These are phyloP conservation scores for Aegilops tauschii DNA, from an alignment of 176 grass and related monocot genomes.

Conservation along the genomic window DNA sequence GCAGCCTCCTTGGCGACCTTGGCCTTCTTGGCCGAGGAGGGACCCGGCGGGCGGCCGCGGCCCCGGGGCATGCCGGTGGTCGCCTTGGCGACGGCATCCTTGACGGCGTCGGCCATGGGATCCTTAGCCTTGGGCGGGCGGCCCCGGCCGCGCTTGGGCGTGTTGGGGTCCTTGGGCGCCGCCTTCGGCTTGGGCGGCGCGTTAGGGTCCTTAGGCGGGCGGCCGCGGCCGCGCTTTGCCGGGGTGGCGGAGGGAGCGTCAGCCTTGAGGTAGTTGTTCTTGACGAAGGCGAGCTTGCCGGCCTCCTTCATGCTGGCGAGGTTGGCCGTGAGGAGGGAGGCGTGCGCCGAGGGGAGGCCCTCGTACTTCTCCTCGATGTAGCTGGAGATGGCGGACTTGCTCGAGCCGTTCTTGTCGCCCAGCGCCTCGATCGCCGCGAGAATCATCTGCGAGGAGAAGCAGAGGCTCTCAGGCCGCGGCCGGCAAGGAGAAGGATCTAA, in stretches of 20 bases:
- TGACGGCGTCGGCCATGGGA: neutral
- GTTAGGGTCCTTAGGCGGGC: slow-evolving; percentile 53
- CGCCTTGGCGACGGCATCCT: slow-evolving; percentile 35
- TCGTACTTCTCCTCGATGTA: slow-evolving; percentile 62
- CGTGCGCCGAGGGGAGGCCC: slow-evolving; percentile 37
- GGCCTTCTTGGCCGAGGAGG: slow-evolving; percentile 41
- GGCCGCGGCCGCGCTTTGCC: slow-evolving; percentile 56
- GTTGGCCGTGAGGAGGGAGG: slow-evolving; percentile 52
- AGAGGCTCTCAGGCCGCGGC: neutral
- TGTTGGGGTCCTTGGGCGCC: slow-evolving; percentile 7
- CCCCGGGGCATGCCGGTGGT: slow-evolving; percentile 44
- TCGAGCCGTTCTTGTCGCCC: slow-evolving; percentile 40
- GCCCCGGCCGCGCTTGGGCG: slow-evolving; percentile 12
- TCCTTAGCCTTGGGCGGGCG: slow-evolving; percentile 55
- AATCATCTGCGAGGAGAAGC: slow-evolving; percentile 54
- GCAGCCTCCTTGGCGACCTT: neutral
- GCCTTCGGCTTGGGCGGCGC: neutral
- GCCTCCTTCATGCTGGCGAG: slow-evolving; percentile 67
- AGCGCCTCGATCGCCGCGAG: slow-evolving; percentile 58
- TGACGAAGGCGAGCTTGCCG: slow-evolving; percentile 51
- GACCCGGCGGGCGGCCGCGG: slow-evolving; percentile 42
- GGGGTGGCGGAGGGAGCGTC: slow-evolving; percentile 22
- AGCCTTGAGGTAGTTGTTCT: slow-evolving; percentile 56
- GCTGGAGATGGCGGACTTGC: slow-evolving; percentile 63
- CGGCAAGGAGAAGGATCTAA: neutral